A percentile compares a stretch with the other conserved stretches of the same genome.
Evolutionary conservation across 1,139 yeast genomes (phyloP).

Genomic region (Nakaseomyces nivariensis): DNA sequence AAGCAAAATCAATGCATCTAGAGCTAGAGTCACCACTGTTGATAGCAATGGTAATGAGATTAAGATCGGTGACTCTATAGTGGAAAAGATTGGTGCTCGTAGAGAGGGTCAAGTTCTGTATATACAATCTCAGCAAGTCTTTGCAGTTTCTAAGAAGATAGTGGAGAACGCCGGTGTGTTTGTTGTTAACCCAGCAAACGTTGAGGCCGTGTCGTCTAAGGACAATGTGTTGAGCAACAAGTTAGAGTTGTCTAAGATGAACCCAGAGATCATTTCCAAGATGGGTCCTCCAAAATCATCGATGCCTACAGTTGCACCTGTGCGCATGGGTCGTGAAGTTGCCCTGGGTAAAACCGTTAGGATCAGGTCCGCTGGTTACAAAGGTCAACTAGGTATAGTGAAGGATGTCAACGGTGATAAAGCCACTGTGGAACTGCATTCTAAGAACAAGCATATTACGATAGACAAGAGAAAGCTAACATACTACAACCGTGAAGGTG

Average conservation of each 20-base stretch:
- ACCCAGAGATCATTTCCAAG: constrained; percentile 54
- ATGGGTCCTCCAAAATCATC: constrained; percentile 42
- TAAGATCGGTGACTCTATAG: constrained; percentile 83
- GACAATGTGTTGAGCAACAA: constrained; percentile 32
- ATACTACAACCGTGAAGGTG: constrained; percentile 54
- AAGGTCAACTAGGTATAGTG: constrained; percentile 89
- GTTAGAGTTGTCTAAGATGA: constrained; percentile 66
- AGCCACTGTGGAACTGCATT: constrained; percentile 89
- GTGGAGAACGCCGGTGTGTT: constrained; percentile 87
- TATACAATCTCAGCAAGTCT: constrained; percentile 69
- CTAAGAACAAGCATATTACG: constrained; percentile 80
- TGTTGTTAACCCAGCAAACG: constrained; percentile 65
- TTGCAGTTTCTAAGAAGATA: constrained; percentile 69
- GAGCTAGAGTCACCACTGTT: constrained; percentile 73
- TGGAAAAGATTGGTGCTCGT: constrained; percentile 67
- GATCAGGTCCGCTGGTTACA: constrained; percentile 79
- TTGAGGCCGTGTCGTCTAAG: constrained; percentile 76
- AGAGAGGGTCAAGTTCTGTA: constrained; percentile 85
- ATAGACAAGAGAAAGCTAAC: constrained; percentile 70
- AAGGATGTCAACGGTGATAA: constrained; percentile 85
- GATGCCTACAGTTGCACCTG: constrained; percentile 33
- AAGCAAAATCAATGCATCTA: constrained; percentile 52
- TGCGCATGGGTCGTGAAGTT: constrained; percentile 62
- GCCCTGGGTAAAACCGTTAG: constrained; percentile 77
- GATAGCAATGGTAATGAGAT: constrained; percentile 80